Evolutionary conservation across 1,139 yeast genomes (phyloP).

Genomic region (Suhomyces panamericanus): DNA sequence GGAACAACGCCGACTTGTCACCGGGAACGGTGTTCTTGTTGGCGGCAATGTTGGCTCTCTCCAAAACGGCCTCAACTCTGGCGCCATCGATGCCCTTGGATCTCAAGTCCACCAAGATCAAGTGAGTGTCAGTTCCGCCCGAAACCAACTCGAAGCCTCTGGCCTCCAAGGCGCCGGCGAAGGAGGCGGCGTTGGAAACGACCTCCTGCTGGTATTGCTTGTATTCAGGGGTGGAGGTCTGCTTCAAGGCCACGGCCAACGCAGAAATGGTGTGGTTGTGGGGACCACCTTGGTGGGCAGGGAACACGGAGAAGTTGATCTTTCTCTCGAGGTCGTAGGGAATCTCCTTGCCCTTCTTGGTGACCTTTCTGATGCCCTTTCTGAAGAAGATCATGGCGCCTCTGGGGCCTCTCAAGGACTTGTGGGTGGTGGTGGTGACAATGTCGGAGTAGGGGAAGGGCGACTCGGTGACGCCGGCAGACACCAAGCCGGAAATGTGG

Average conservation of each 20-base stretch:
- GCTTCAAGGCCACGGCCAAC: conserved; percentile 89
- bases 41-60: conserved; percentile 87
- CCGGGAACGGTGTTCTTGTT: conserved; percentile 97
- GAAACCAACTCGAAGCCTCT: conserved; percentile 82
- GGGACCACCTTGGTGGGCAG: conserved; percentile 99
- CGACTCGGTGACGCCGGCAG: conserved; percentile 89
- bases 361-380: conserved; percentile 82
- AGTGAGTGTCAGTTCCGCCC: conserved; percentile 92
- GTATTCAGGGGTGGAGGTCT: conserved; percentile 83
- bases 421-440: conserved; percentile 96
- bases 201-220: conserved; percentile 82
- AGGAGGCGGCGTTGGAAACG: conserved; percentile 72
- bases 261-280: conserved; percentile 98
- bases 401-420: conserved; percentile 97
- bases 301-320: conserved; percentile 95
- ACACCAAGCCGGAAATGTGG: conserved; percentile 90
- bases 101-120: conserved; percentile 82
- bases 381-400: conserved; percentile 98
- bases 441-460: conserved; percentile 95
- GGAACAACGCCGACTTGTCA: conserved; percentile 91
- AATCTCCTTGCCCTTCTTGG: conserved; percentile 86
- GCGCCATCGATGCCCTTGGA: conserved; percentile 93
- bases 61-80: conserved; percentile 88
- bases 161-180: conserved; percentile 66
- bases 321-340: conserved; percentile 83